Conservation (phyloP, 139 green algal genomes). For the Pseudopediastrum boryanum region DNA sequence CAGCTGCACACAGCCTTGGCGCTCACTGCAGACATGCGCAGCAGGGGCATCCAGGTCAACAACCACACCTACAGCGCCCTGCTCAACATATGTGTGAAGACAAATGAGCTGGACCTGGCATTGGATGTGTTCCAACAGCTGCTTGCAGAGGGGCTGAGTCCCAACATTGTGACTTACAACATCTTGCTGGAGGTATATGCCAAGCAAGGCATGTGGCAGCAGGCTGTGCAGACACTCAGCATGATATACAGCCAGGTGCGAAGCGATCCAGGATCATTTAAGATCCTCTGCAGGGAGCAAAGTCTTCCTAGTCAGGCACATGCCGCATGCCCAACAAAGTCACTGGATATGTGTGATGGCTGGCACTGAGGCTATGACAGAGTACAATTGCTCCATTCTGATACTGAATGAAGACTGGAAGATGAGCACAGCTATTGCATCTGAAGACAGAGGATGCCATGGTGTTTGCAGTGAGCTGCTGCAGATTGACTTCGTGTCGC, state of each 20-base stretch:
- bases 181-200: slow-evolving; percentile 52
- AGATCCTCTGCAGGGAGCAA: too few species aligned
- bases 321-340: too few species aligned
- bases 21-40: slow-evolving; percentile 68
- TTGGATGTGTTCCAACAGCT: slow-evolving; percentile 69
- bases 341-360: too few species aligned
- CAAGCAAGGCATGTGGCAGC: slow-evolving; percentile 61
- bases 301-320: too few species aligned
- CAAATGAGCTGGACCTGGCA: slow-evolving; percentile 19
- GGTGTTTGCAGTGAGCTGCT: neutral
- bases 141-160: slow-evolving; percentile 51
- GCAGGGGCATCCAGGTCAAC: slow-evolving; percentile 56
- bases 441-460: too few species aligned
- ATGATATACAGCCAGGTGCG: too few species aligned
- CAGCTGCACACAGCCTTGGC: slow-evolving; percentile 61
- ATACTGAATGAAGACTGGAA: too few species aligned
- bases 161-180: slow-evolving; percentile 59
- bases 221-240: too few species aligned
- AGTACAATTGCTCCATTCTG: too few species aligned
- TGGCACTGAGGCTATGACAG: too few species aligned
- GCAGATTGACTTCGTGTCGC: neutral
- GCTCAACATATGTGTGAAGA: slow-evolving; percentile 42
- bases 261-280: too few species aligned
- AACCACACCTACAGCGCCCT: slow-evolving; percentile 71
- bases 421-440: too few species aligned